phyloP scores from a whole-genome alignment of 257 asterid genomes.

The Solanum pinnatisectum region DNA sequence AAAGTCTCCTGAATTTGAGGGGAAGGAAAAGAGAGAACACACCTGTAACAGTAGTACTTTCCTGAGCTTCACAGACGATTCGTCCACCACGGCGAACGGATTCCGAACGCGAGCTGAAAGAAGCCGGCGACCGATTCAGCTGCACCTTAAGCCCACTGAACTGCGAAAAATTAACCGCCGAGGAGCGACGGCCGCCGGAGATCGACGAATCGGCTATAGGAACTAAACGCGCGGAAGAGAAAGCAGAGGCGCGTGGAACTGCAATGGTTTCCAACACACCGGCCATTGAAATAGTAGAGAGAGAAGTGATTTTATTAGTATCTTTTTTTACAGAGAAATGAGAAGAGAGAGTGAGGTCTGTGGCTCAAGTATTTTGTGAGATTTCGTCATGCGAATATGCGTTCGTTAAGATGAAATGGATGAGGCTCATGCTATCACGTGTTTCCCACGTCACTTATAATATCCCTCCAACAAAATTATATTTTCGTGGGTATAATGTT shows the following conservation, averaged over 20 bases:
- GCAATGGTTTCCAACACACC: conserved; percentile 57
- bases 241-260: conserved; percentile 56
- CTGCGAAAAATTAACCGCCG: conserved; percentile 37
- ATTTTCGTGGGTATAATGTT: not conserved
- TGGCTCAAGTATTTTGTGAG: conserved; percentile 4
- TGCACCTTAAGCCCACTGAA: conserved; percentile 62
- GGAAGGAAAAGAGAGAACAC: not conserved
- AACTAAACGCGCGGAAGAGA: conserved; percentile 32
- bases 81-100: conserved; percentile 30
- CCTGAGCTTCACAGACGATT: conserved; percentile 81
- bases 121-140: conserved; percentile 24
- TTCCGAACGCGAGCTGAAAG: conserved; percentile 19
- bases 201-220: conserved; percentile 23
- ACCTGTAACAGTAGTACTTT: conserved; percentile 56
- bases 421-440: conserved; percentile 3
- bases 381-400: not conserved
- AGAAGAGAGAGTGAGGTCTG: not conserved
- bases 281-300: conserved; percentile 42
- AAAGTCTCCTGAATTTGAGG: not conserved
- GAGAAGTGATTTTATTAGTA: not conserved
- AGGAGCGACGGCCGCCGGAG: conserved; percentile 17
- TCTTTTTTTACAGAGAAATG: not conserved
- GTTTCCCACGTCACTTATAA: not conserved
- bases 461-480: not conserved
- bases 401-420: not conserved